Base-by-base conservation (phyloP, 2,329 filamentous ascomycete genomes). In the Cladosporium sp. region DNA sequence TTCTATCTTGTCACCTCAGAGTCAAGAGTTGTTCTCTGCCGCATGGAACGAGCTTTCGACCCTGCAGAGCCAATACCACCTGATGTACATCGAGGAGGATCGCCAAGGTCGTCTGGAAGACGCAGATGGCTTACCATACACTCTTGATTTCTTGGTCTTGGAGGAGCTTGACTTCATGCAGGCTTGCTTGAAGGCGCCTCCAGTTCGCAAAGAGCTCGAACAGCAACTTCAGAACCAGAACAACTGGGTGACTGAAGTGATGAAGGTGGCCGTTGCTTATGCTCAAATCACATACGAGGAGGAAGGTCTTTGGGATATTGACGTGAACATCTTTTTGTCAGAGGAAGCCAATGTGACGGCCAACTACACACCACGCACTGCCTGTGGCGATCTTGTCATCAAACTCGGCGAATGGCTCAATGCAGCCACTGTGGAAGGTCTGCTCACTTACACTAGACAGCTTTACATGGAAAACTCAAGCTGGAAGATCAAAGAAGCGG, bases 91-190 rank as follows among this genome's bases (percentile, higher is more conserved):
- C 71, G 85, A 91, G 64, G 89, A 91, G 69, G 92, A 94, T 71
- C 87, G 90, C 55, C 93, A 98, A 78, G 92, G 93, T 64, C 88
- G 94, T 44, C 80, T 98, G 37, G 93, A 97, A 77, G 93, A 97
- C 76, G 87, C 91, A 3, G 94, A 99, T 76, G 89, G 89, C 50
- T 84, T 99, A n/a, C 93, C 94, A 0, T 97, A 96, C 78, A 97
- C 93, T 1, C 83, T 99, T 28, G 95, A 99, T 78, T 95, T 96
- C 74, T 85, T 99, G 61, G 88, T 98, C 3, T 82, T 98, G 8
- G 95, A 99, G 77, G 93, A 98, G 77, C 84, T 99, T 28, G 95
- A 99, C 78, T 93, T 98, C 74, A 86, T 99, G 76, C 95, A 97
- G 79, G 89, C 93, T 66, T 93, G 93, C 77, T 85, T 99, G 69